These are phyloP conservation scores for Colletotrichum sp. DNA, from an alignment of 2,329 filamentous ascomycete genomes.

Conservation along the genomic window DNA sequence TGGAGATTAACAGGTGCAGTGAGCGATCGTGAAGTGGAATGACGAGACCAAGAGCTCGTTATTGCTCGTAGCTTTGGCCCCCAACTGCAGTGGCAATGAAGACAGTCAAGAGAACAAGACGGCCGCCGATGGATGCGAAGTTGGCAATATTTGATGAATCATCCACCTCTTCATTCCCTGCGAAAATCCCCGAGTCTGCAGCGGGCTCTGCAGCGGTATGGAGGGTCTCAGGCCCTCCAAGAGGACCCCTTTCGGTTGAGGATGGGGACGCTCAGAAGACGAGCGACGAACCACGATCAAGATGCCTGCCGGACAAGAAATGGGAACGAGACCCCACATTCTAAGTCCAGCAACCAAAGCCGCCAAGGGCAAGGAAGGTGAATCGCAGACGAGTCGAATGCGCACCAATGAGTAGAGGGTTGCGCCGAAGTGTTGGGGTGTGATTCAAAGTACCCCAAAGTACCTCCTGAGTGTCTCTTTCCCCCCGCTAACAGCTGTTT, in stretches of 20 bases:
- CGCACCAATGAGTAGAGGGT: slow-evolving; percentile 17
- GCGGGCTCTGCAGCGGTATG: slow-evolving; percentile 17
- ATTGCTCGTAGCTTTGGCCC: not conserved
- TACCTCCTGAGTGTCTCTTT: not conserved
- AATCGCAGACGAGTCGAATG: slow-evolving; percentile 15
- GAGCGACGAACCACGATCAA: slow-evolving; percentile 8
- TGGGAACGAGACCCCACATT: not conserved
- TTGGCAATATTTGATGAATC: not conserved
- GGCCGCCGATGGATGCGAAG: not conserved
- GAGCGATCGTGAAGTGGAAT: not conserved
- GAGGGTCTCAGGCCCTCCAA: slow-evolving; percentile 11
- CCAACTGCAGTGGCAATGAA: not conserved
- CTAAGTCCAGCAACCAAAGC: not conserved
- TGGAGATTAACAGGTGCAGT: not conserved
- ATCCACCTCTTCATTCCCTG: slow-evolving; percentile 3
- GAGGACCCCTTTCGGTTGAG: not conserved
- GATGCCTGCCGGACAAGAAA: slow-evolving; percentile 3
- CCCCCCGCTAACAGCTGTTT: not conserved
- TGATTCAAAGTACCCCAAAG: not conserved
- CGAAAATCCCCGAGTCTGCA: slow-evolving; percentile 19
- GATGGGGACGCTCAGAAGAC: slow-evolving; percentile 6
- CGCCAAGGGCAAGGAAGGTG: slow-evolving; percentile 14
- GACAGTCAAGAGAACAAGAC: not conserved
- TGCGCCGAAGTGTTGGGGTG: slow-evolving; percentile 1
- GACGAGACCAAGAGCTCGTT: not conserved